These are phyloP conservation scores for Moesziomyces sp. DNA, from an alignment of 1,284 basidiomycete genomes.

Conservation along the genomic window DNA sequence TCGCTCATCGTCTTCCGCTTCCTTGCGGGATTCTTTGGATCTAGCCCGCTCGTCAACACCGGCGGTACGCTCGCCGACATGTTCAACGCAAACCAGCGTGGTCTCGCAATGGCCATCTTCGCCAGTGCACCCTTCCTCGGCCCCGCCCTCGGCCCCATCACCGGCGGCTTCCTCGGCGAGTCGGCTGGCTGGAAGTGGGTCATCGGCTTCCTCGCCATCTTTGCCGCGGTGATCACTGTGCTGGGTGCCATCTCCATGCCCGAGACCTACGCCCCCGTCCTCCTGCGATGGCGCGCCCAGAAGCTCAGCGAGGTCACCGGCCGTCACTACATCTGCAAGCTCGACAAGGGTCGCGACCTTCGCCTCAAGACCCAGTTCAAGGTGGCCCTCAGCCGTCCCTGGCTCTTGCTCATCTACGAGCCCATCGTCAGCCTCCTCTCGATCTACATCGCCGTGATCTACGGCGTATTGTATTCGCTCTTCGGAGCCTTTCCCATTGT, in stretches of 20 bases:
- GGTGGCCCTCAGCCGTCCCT: conserved; percentile 57
- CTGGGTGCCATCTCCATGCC: conserved; percentile 77
- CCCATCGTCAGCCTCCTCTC: conserved; percentile 82
- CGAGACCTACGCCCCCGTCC: conserved; percentile 73
- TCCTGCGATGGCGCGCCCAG: conserved; percentile 57
- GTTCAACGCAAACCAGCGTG: conserved; percentile 77
- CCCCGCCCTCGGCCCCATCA: conserved; percentile 70
- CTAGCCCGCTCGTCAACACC: conserved; percentile 70
- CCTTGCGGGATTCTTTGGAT: conserved; percentile 75
- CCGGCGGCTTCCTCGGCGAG: conserved; percentile 70
- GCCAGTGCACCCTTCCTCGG: conserved; percentile 81
- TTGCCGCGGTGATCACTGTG: conserved; percentile 72
- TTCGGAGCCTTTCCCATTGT: conserved; percentile 67
- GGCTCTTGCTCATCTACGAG: conserved; percentile 73
- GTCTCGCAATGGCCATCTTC: conserved; percentile 78
- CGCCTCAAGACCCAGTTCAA: conserved; percentile 54
- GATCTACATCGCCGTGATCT: conserved; percentile 82
- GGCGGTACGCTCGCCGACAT: conserved; percentile 73
- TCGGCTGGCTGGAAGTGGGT: conserved; percentile 76
- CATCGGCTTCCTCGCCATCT: conserved; percentile 79
- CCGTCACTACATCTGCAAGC: conserved; percentile 54
- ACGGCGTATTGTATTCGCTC: conserved; percentile 67
- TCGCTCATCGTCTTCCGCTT: conserved; percentile 77
- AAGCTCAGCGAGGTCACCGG: conserved; percentile 58
- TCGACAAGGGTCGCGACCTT: conserved; percentile 58